Conservation (phyloP, 192 early-diverging fungal species). For the Gryganskiella cystojenkinii region DNA sequence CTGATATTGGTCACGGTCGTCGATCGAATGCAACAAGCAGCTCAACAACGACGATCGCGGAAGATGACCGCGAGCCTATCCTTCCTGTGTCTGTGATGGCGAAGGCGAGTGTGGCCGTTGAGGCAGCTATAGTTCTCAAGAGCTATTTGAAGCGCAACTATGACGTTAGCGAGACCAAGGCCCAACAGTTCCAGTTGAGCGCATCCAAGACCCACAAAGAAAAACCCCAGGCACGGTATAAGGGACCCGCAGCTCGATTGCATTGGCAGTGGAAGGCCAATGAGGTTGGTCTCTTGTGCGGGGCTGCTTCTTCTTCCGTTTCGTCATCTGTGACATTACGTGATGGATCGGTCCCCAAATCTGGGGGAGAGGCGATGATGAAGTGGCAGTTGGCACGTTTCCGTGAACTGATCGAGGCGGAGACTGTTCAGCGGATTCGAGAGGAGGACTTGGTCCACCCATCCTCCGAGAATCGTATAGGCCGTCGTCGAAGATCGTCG, state of each 20-base stretch:
- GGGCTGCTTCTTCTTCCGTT: too few relatives aligned
- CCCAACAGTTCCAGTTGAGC: constrained; percentile 40
- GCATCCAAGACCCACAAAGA: constrained; percentile 29
- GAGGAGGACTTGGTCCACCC: not conserved
- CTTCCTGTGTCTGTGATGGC: constrained; percentile 6
- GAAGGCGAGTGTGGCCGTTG: constrained; percentile 23
- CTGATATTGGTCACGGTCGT: too few relatives aligned
- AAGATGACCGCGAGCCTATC: not conserved
- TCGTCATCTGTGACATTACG: too few relatives aligned
- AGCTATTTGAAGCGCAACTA: constrained; percentile 32
- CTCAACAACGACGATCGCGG: not conserved
- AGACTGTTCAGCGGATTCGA: constrained; percentile 12
- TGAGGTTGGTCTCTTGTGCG: constrained; percentile 11
- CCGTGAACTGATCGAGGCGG: constrained; percentile 24
- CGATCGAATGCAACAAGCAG: too few relatives aligned
- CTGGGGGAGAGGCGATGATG: not conserved
- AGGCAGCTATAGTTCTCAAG: constrained; percentile 30
- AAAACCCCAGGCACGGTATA: constrained; percentile 13
- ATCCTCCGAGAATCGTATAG: not conserved
- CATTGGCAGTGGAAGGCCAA: constrained; percentile 17
- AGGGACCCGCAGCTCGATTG: constrained; percentile 9
- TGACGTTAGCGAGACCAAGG: constrained; percentile 31
- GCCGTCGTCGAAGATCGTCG: not conserved
- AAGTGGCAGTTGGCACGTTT: constrained; percentile 24
- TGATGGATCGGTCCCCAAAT: not conserved